Conservation (phyloP, 2,329 filamentous ascomycete species). For the Fusarium sororula region DNA sequence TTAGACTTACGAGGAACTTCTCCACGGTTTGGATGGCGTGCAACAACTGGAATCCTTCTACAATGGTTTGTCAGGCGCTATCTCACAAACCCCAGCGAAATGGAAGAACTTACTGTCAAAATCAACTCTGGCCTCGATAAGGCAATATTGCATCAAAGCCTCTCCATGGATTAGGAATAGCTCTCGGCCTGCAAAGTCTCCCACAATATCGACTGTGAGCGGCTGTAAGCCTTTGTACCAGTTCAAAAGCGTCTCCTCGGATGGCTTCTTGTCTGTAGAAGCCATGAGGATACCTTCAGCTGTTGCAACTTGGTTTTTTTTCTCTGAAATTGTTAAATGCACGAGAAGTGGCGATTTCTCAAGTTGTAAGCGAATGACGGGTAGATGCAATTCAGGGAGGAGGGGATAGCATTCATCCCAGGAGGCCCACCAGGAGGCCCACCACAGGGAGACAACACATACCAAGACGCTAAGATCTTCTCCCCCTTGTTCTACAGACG, state of each 20-base stretch:
- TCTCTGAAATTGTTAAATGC: accelerated
- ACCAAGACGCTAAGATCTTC: too few species aligned
- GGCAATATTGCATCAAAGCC: neutral
- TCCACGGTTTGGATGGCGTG: neutral
- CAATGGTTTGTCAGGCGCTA: neutral
- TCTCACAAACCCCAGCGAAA: neutral
- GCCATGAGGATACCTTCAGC: neutral
- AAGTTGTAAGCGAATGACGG: neutral
- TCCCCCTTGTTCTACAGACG: neutral
- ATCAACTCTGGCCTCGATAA: neutral
- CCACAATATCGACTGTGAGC: neutral
- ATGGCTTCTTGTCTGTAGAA: neutral
- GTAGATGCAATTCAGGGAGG: neutral
- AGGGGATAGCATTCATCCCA: neutral
- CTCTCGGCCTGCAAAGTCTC: neutral
- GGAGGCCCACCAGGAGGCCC: neutral
- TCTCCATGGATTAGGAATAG: neutral
- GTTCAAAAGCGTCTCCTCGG: neutral
- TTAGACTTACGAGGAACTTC: neutral
- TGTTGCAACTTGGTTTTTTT: neutral
- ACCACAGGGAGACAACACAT: neutral
- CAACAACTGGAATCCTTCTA: neutral
- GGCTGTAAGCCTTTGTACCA: neutral
- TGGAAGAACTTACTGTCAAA: neutral
- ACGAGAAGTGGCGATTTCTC: neutral